phyloP scores from a whole-genome alignment of 78 protist genomes.

The Dictyostelium capitatum region DNA sequence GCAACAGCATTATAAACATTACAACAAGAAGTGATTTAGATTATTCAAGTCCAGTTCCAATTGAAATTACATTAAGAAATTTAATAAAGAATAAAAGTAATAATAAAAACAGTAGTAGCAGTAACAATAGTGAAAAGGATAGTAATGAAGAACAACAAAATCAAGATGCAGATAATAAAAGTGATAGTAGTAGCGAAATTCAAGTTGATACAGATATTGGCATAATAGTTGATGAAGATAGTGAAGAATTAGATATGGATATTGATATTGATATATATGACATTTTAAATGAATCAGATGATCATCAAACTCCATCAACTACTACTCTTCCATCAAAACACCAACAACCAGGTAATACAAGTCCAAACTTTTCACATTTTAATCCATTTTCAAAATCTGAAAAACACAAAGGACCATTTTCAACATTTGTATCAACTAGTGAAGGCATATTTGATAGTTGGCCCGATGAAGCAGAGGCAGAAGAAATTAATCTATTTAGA shows the following conservation, averaged over 20 bases:
- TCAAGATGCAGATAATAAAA: neutral
- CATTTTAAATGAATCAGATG: neutral
- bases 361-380: constrained; percentile 39
- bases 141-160: neutral
- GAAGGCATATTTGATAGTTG: constrained; percentile 66
- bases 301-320: neutral
- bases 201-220: neutral
- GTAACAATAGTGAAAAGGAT: neutral
- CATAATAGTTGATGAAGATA: neutral
- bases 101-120: neutral
- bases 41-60: constrained; percentile 20
- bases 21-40: constrained; percentile 4
- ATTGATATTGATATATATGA: constrained; percentile 13
- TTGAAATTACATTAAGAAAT: constrained; percentile 62
- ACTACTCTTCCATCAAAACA: neutral
- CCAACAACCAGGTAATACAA: neutral
- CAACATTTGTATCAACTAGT: constrained; percentile 48
- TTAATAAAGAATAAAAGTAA: neutral
- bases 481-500: constrained; percentile 55
- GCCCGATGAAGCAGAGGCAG: constrained; percentile 75
- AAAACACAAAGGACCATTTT: constrained; percentile 67
- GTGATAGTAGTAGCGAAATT: neutral
- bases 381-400: constrained; percentile 59
- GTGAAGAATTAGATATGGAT: neutral
- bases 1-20: neutral